Evolutionary conservation across 1,284 basidiomycete species (phyloP).

Genomic region (Ceratobasidium sp.): DNA sequence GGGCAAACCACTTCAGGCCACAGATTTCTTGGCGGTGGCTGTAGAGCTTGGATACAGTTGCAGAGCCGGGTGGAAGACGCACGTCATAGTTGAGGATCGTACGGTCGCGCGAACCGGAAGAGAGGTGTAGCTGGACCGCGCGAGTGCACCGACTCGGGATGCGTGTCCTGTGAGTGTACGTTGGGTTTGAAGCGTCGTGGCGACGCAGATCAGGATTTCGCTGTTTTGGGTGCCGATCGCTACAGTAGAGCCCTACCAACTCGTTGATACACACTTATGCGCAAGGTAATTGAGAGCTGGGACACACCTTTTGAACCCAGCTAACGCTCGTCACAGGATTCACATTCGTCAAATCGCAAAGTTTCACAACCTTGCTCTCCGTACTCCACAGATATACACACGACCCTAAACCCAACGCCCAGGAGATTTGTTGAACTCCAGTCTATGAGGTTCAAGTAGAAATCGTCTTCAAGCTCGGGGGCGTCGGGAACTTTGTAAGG

Average conservation of each 20-base stretch:
- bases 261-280: neutral
- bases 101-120: slow-evolving; percentile 92
- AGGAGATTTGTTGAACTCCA: slow-evolving; percentile 97
- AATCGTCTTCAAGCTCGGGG: slow-evolving; percentile 90
- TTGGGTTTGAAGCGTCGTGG: slow-evolving; percentile 76
- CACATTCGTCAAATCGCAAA: slow-evolving; percentile 79
- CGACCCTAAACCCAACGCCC: slow-evolving; percentile 87
- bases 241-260: slow-evolving; percentile 77
- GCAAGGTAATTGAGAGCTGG: neutral
- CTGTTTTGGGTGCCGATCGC: slow-evolving; percentile 93
- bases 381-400: slow-evolving; percentile 99
- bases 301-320: slow-evolving; percentile 87
- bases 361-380: slow-evolving; percentile 88
- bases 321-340: slow-evolving; percentile 87
- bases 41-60: slow-evolving; percentile 61
- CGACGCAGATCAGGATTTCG: slow-evolving; percentile 93
- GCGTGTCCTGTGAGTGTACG: slow-evolving; percentile 86
- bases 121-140: slow-evolving; percentile 94
- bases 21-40: slow-evolving; percentile 97
- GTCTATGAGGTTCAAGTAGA: slow-evolving; percentile 97
- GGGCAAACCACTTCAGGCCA: slow-evolving; percentile 89
- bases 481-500: slow-evolving; percentile 98
- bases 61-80: slow-evolving; percentile 78
- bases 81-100: slow-evolving; percentile 94
- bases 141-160: slow-evolving; percentile 90